Conservation (phyloP, 2,329 filamentous ascomycete species). For the Truncatella angustata region DNA sequence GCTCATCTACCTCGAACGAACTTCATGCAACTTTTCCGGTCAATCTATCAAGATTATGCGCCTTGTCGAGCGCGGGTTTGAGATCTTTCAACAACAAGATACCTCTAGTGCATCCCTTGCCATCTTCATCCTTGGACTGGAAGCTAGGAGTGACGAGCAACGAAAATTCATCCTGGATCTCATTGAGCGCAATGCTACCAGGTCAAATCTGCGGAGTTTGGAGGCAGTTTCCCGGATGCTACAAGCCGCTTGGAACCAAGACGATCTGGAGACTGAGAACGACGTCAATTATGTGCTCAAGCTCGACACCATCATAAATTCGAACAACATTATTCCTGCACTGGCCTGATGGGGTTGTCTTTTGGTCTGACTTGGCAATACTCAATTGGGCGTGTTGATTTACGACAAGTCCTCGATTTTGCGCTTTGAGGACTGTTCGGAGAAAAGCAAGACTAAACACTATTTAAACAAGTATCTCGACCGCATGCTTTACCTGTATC, state of each 20-base stretch:
- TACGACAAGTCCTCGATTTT: too few relatives aligned
- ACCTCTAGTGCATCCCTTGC: background rate
- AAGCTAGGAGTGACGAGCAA: background rate
- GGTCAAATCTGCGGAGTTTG: background rate
- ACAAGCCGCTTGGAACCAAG: background rate
- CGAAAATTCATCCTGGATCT: background rate
- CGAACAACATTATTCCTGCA: slow-evolving; percentile 2
- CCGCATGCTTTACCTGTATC: too few relatives aligned
- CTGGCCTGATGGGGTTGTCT: background rate
- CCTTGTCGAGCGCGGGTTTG: background rate
- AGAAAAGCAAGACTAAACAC: too few relatives aligned
- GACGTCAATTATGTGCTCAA: background rate
- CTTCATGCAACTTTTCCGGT: background rate
- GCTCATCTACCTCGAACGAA: background rate
- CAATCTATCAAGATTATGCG: background rate
- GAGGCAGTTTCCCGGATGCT: background rate
- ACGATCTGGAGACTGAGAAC: background rate
- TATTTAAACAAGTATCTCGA: too few relatives aligned
- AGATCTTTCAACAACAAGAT: background rate
- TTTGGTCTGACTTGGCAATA: too few relatives aligned
- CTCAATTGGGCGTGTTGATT: too few relatives aligned
- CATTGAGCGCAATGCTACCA: background rate
- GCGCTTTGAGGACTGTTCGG: too few relatives aligned
- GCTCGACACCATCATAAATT: background rate
- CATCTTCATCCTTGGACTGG: background rate